phyloP scores from a whole-genome alignment of 805 yeast genomes.

The Yamadazyma olivae region DNA sequence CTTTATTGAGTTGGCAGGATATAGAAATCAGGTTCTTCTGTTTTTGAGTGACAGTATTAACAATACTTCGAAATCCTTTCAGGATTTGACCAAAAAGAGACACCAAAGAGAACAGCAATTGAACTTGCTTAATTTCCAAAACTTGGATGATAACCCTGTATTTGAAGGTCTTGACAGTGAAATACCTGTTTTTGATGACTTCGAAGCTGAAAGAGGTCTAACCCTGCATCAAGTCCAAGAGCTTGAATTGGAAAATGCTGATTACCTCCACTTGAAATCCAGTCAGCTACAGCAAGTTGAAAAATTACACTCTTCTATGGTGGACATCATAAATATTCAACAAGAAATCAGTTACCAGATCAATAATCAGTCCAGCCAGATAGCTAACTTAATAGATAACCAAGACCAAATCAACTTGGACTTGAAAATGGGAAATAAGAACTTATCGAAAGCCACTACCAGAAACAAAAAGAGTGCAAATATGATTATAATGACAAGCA shows the following conservation, averaged over 20 bases:
- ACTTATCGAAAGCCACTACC: constrained; percentile 63
- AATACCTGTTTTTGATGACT: neutral
- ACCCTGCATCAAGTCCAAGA: constrained; percentile 57
- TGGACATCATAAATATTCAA: constrained; percentile 74
- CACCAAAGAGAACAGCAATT: constrained; percentile 35
- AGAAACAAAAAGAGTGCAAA: constrained; percentile 51
- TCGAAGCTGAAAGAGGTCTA: constrained; percentile 14
- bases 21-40: constrained; percentile 48
- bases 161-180: constrained; percentile 1
- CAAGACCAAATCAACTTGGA: constrained; percentile 67
- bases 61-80: constrained; percentile 41
- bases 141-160: constrained; percentile 31
- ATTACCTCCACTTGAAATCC: constrained; percentile 51
- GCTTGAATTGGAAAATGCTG: constrained; percentile 57
- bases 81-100: constrained; percentile 49
- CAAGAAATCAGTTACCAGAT: constrained; percentile 72
- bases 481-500: constrained; percentile 31
- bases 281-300: constrained; percentile 60
- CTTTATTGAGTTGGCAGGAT: constrained; percentile 35
- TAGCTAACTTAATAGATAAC: constrained; percentile 58
- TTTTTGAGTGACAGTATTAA: constrained; percentile 46
- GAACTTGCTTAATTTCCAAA: constrained; percentile 38
- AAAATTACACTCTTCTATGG: constrained; percentile 56
- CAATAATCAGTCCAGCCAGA: constrained; percentile 67
- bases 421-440: constrained; percentile 67